A percentile compares a stretch with the other conserved stretches of the same genome.
phyloP scores from a whole-genome alignment of 2,329 filamentous ascomycete genomes.

The Teratosphaeria epicoccoides region DNA sequence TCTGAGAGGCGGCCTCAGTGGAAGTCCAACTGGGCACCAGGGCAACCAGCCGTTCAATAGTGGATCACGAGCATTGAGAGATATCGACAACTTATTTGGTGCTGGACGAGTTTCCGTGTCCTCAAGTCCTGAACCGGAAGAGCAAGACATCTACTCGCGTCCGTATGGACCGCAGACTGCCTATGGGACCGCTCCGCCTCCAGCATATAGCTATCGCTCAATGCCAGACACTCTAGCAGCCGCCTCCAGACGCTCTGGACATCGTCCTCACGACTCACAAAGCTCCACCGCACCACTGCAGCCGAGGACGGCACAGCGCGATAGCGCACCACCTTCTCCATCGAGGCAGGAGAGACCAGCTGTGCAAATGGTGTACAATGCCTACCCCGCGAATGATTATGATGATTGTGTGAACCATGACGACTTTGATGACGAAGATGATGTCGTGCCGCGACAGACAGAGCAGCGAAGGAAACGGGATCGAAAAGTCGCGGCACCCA shows the following conservation, averaged over 20 bases:
- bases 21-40: not conserved
- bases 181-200: not conserved
- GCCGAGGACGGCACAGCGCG: slow-evolving; percentile 5
- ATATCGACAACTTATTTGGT: slow-evolving; percentile 21
- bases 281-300: slow-evolving; percentile 19
- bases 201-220: not conserved
- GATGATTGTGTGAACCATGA: slow-evolving; percentile 54
- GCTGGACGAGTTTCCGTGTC: slow-evolving; percentile 7
- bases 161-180: not conserved
- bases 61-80: slow-evolving; percentile 10
- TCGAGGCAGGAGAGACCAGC: not conserved
- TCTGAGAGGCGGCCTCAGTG: not conserved
- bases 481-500: slow-evolving; percentile 17
- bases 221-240: not conserved
- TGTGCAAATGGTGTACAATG: not conserved
- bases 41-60: not conserved
- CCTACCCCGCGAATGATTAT: slow-evolving; percentile 12
- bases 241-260: slow-evolving; percentile 4
- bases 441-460: slow-evolving; percentile 62
- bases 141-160: not conserved
- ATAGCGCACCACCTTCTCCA: slow-evolving; percentile 2
- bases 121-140: slow-evolving; percentile 12
- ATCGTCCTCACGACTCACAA: slow-evolving; percentile 15
- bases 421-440: slow-evolving; percentile 75
- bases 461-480: slow-evolving; percentile 6